Evolutionary conservation across 768 basidiomycete genomes (phyloP), one percentile per base, ranked within the genome.

Genomic region (Kwoniella europaea): DNA sequence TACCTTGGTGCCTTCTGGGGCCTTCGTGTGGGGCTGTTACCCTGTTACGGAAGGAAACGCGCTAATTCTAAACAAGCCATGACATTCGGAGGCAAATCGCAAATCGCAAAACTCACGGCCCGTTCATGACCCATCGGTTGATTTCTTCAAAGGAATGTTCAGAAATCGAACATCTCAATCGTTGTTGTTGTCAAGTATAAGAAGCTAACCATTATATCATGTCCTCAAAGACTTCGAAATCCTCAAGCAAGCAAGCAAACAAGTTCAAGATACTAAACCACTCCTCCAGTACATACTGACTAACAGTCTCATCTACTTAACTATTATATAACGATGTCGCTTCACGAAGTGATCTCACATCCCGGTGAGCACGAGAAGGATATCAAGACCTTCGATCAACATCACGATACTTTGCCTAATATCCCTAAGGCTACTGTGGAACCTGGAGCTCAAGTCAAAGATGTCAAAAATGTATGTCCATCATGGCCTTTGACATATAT

Each of bases 381-480:
- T 24, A 52, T 70, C 62, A 70, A 70, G 68, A 12, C 50, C 10
- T 13, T 64, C 22, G 35, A 42, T 27, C 56, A 13, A 50, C 46
- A 67, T 24, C 46, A 29, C 20, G 59, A 63, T 24, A 52, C 62
- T 22, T 10, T 63, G 15, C 61, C 52, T 7, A 55, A 58, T 55
- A 15, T 70, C n/a, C 43, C 62, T 22, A 55, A 24, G 5, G 22
- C 60, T 16, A 63, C 55, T 4, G 44, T 56, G 9, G 63, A 61
- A 9, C 54, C 57, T 44, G 61, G 55, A 22, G 60, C 57, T 43
- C 55, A 70, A 12, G 64, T 57, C 56, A 61, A 55, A 41, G 68
- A 53, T 24, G 68, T 70, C 42, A 58, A 22, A 52, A 70, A 70
- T 27, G 68, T 70, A 18, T 59, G 63, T 70, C 15, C 5, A 22